Evolutionary conservation across 768 basidiomycete genomes (phyloP).

Genomic region (Phallus indusiatus): DNA sequence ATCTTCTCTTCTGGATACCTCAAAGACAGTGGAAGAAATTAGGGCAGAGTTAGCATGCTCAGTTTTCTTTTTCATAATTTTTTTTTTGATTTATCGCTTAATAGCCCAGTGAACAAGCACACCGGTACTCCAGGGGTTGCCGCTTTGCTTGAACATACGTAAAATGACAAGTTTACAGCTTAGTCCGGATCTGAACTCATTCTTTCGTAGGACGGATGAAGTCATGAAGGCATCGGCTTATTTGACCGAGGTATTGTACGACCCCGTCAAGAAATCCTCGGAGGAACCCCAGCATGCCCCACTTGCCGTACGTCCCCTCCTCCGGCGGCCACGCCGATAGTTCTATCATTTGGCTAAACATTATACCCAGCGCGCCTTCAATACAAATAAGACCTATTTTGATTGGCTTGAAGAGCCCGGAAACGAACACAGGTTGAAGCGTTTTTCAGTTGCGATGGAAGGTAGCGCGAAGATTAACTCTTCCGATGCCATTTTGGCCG

Average conservation of each 20-base stretch:
- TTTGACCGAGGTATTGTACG: conserved; percentile 47
- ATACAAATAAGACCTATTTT: neutral
- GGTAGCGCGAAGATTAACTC: conserved; percentile 13
- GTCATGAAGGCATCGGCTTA: conserved; percentile 69
- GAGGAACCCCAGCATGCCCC: neutral
- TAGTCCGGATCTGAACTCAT: neutral
- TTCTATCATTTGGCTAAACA: neutral
- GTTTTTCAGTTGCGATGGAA: conserved; percentile 17
- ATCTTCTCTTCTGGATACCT: conserved; percentile 59
- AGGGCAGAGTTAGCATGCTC: conserved; percentile 36
- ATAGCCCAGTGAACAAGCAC: conserved; percentile 53
- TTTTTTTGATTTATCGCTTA: neutral
- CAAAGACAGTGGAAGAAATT: conserved; percentile 44
- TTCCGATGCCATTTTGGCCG: conserved; percentile 15
- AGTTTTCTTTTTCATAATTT: neutral
- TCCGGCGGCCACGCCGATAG: neutral
- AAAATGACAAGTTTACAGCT: neutral
- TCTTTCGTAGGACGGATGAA: conserved; percentile 37
- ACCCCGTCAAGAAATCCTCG: neutral
- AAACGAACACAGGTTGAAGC: conserved; percentile 24
- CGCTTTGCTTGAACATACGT: conserved; percentile 47
- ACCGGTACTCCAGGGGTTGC: conserved; percentile 57
- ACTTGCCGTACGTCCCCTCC: neutral
- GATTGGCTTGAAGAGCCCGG: conserved; percentile 4
- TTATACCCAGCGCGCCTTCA: too few relatives aligned